These are phyloP conservation scores for Podospora bellae-mahoneyi DNA, from an alignment of 495 filamentous ascomycete genomes.

Conservation along the genomic window DNA sequence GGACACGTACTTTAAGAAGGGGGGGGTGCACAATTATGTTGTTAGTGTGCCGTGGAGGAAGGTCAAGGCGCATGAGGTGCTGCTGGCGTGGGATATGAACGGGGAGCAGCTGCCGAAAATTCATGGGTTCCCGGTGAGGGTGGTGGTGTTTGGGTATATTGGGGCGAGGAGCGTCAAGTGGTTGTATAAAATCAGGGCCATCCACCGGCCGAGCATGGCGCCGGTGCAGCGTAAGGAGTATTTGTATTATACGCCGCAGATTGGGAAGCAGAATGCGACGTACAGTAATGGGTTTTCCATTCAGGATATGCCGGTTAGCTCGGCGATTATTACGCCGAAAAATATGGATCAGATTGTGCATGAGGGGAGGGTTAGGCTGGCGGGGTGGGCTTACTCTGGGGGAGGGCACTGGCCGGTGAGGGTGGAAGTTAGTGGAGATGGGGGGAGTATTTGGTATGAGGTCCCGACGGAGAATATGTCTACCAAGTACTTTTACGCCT, in stretches of 20 bases:
- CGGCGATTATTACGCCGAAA: constrained; percentile 55
- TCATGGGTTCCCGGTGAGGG: constrained; percentile 62
- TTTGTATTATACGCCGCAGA: constrained; percentile 56
- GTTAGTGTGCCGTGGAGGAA: constrained; percentile 63
- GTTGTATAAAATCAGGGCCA: constrained; percentile 53
- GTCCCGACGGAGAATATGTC: constrained; percentile 46
- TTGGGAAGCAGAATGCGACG: constrained; percentile 57
- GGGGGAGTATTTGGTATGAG: constrained; percentile 57
- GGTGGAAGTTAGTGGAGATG: constrained; percentile 56
- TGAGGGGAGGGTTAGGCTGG: constrained; percentile 49
- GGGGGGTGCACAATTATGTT: constrained; percentile 59
- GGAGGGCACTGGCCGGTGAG: constrained; percentile 57
- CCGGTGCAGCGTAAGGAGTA: constrained; percentile 54
- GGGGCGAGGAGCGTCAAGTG: constrained; percentile 57
- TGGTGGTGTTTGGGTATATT: constrained; percentile 62
- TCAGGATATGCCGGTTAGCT: constrained; percentile 62
- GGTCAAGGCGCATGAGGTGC: constrained; percentile 61
- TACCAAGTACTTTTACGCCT: constrained; percentile 53
- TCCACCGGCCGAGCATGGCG: constrained; percentile 39
- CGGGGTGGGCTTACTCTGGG: constrained; percentile 60
- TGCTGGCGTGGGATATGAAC: constrained; percentile 71
- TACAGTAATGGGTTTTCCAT: constrained; percentile 56
- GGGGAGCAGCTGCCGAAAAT: constrained; percentile 61
- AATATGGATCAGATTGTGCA: constrained; percentile 54
- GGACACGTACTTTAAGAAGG: constrained; percentile 66